Base-by-base conservation (phyloP, 208 protist species). In the Phytomonas francai region DNA sequence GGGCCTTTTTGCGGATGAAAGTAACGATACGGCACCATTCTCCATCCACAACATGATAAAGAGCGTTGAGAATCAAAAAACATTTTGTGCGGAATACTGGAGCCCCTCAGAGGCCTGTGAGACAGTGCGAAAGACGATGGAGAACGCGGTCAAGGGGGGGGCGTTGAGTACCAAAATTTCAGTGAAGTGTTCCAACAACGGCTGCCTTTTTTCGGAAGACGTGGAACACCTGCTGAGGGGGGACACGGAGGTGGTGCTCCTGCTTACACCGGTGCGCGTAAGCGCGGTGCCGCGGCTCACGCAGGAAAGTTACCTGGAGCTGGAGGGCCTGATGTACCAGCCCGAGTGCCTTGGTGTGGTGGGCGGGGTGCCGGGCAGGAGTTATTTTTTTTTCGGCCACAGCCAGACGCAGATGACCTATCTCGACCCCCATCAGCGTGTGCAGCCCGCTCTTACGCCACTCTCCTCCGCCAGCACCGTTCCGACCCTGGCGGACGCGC, bases 311-410 rank as follows among this genome's bases (percentile, higher is more conserved):
- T 89, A 87, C 61, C 68, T 85, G 29, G 63, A 79, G 58, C 67
- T 95, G 0, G 78, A 87, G 51, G 64, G 77, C 62, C 68, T 92
- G 32, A 72, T 95, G 67, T 73, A 74, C 60, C 74, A 79, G 33
- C 72, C 76, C 27, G 54, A 71, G 32, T 91, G 86, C 63, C 54
- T 91, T 34, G 89, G 89, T 25, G 62, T 89, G 6, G 83, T 92
- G 25, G 89, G 86, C 28, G 89, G 89, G 30, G 76, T 84, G 28
- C 82, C 78, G 11, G 70, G 74, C 22, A 68, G 84, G 19, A 85
- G 84, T 67, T 95, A 88, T 69, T 95, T 85, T 66, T 83, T 95
- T 72, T 69, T 92, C 33, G 89, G 83, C 32, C 77, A 76, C 59
- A 78, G 72, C n/a, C 72, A 79, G 42, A 80, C 71, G 2, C 80